Evolutionary conservation across 495 filamentous ascomycete species (phyloP).

Genomic region (Hypoxylon subgilvum): DNA sequence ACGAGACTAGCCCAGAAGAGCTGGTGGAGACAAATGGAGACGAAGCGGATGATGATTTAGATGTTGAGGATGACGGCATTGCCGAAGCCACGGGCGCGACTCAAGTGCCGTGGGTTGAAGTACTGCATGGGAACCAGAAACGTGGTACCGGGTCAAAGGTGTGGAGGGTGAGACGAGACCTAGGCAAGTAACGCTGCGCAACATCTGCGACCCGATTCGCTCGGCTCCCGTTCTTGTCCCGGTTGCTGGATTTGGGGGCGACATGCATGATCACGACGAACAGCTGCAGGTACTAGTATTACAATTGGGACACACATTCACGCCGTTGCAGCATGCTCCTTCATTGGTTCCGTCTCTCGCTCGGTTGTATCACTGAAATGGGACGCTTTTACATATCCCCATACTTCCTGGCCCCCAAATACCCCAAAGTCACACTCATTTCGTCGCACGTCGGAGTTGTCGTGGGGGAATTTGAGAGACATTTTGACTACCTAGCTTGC

Average conservation of each 20-base stretch:
- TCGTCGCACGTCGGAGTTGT: too few relatives aligned
- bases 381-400: neutral
- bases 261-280: slow-evolving; percentile 1
- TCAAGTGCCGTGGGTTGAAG: slow-evolving; percentile 58
- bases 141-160: slow-evolving; percentile 57
- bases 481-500: too few relatives aligned
- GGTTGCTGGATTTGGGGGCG: neutral
- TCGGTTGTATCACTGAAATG: neutral
- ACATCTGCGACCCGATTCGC: neutral
- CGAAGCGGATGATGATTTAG: slow-evolving; percentile 8
- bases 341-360: slow-evolving; percentile 3
- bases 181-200: slow-evolving; percentile 38
- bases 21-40: slow-evolving; percentile 31
- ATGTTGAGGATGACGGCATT: slow-evolving; percentile 4
- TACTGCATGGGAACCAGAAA: slow-evolving; percentile 54
- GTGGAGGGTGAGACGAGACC: slow-evolving; percentile 62
- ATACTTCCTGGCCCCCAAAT: neutral
- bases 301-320: neutral
- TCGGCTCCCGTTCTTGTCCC: neutral
- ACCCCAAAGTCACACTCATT: too few relatives aligned
- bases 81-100: slow-evolving; percentile 21
- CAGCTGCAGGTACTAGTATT: neutral
- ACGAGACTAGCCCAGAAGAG: slow-evolving; percentile 25
- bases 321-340: neutral
- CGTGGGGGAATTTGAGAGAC: too few relatives aligned